These are phyloP conservation scores for Ceratocystis colombiana DNA, from an alignment of 2,329 filamentous ascomycete species.

Conservation along the genomic window DNA sequence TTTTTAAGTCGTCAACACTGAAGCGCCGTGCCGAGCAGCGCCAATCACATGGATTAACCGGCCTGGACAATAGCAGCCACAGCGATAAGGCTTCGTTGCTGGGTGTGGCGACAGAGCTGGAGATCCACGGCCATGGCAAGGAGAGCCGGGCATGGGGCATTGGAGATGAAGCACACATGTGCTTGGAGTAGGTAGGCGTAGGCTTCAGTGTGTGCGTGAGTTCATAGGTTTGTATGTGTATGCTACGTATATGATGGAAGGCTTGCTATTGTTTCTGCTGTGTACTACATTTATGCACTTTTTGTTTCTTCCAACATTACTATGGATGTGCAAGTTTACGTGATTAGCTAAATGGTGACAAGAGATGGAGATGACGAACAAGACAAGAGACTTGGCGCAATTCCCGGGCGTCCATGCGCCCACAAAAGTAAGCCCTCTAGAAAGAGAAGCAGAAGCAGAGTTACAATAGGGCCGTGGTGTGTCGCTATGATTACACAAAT, in stretches of 20 bases:
- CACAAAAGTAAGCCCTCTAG: too few relatives aligned
- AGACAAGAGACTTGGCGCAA: too few relatives aligned
- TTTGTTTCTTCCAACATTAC: background rate
- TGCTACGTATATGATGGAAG: background rate
- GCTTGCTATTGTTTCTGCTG: background rate
- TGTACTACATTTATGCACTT: background rate
- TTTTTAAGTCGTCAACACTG: slow-evolving; percentile 37
- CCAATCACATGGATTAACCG: slow-evolving; percentile 37
- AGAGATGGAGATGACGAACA: too few relatives aligned
- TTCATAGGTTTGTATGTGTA: background rate
- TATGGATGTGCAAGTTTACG: too few relatives aligned
- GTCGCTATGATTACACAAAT: too few relatives aligned
- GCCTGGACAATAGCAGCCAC: slow-evolving; percentile 34
- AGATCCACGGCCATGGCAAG: slow-evolving; percentile 44
- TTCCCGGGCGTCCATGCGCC: too few relatives aligned
- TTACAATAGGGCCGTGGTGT: too few relatives aligned
- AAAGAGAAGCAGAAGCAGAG: too few relatives aligned
- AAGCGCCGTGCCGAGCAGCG: slow-evolving; percentile 36
- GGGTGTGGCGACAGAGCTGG: slow-evolving; percentile 40
- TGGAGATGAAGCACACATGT: slow-evolving; percentile 76
- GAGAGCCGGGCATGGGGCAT: slow-evolving; percentile 62
- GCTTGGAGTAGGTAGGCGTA: slow-evolving; percentile 49
- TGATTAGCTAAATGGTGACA: too few relatives aligned
- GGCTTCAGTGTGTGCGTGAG: slow-evolving; percentile 6
- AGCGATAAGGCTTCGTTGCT: slow-evolving; percentile 38